A percentile compares a stretch with the other conserved stretches of the same genome.
phyloP scores from a whole-genome alignment of 495 filamentous ascomycete species.

The Aspergillus leporis region DNA sequence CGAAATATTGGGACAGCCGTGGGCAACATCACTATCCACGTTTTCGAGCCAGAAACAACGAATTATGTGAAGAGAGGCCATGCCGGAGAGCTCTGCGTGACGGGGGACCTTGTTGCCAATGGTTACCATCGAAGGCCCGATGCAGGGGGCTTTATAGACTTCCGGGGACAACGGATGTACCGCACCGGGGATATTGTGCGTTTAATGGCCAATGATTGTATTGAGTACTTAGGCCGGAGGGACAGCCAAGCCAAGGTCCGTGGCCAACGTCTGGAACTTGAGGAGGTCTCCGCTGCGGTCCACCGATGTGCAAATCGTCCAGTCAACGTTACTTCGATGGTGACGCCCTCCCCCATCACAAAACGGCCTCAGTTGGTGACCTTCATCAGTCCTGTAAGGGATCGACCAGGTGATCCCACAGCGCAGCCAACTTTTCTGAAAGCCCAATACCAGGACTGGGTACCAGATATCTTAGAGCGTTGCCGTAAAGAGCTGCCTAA shows the following conservation, averaged over 20 bases:
- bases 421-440: neutral
- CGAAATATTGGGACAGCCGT: neutral
- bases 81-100: slow-evolving; percentile 77
- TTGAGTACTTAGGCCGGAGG: slow-evolving; percentile 13
- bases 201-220: slow-evolving; percentile 13
- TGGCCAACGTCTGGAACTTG: slow-evolving; percentile 40
- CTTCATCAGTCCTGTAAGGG: slow-evolving; percentile 18
- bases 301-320: slow-evolving; percentile 26
- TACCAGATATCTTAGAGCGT: slow-evolving; percentile 15
- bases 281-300: slow-evolving; percentile 31
- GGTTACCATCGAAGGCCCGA: slow-evolving; percentile 73
- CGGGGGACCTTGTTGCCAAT: slow-evolving; percentile 74
- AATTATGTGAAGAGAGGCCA: slow-evolving; percentile 64
- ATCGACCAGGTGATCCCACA: neutral
- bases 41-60: slow-evolving; percentile 60
- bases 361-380: slow-evolving; percentile 25
- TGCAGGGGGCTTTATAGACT: slow-evolving; percentile 27
- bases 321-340: slow-evolving; percentile 22
- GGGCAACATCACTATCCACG: slow-evolving; percentile 54
- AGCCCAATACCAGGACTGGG: slow-evolving; percentile 11
- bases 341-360: slow-evolving; percentile 24
- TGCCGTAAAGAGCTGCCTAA: slow-evolving; percentile 32
- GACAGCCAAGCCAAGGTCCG: slow-evolving; percentile 29
- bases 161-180: slow-evolving; percentile 17
- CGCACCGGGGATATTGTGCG: slow-evolving; percentile 20